Evolutionary conservation across 2,329 filamentous ascomycete species (phyloP).

Genomic region (Aspergillus vadensis): DNA sequence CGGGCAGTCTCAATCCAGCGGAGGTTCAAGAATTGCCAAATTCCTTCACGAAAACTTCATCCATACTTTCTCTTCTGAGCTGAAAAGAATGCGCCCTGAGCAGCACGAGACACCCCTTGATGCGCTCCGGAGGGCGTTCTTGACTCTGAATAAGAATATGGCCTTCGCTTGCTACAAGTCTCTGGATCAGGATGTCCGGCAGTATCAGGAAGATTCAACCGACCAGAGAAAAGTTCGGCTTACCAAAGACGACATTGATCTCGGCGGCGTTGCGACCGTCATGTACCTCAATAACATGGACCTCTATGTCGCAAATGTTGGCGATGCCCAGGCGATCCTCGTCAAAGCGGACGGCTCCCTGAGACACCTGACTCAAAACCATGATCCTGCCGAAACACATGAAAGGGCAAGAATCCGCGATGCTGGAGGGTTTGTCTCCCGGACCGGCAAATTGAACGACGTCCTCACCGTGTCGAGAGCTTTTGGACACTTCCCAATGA

Average conservation of each 20-base stretch:
- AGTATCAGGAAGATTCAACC: slow-evolving; percentile 68
- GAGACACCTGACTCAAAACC: slow-evolving; percentile 82
- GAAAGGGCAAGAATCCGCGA: slow-evolving; percentile 90
- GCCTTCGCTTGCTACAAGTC: slow-evolving; percentile 80
- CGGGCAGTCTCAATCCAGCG: slow-evolving; percentile 81
- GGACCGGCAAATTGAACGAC: slow-evolving; percentile 92
- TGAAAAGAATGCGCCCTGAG: slow-evolving; percentile 70
- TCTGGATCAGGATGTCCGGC: slow-evolving; percentile 64
- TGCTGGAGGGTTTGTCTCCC: slow-evolving; percentile 92
- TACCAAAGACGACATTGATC: slow-evolving; percentile 83
- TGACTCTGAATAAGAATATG: slow-evolving; percentile 90
- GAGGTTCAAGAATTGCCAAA: slow-evolving; percentile 94
- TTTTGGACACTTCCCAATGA: slow-evolving; percentile 90
- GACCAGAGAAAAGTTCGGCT: slow-evolving; percentile 68
- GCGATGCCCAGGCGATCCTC: slow-evolving; percentile 92
- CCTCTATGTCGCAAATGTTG: slow-evolving; percentile 91
- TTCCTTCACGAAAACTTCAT: slow-evolving; percentile 96
- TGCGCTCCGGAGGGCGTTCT: slow-evolving; percentile 81
- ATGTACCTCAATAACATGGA: slow-evolving; percentile 88
- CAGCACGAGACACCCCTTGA: slow-evolving; percentile 75
- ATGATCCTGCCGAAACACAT: slow-evolving; percentile 82
- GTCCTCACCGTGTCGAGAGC: slow-evolving; percentile 86
- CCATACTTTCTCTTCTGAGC: slow-evolving; percentile 76
- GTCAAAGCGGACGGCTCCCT: slow-evolving; percentile 86
- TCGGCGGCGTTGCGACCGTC: slow-evolving; percentile 88